Evolutionary conservation across 1,139 yeast species (phyloP), one percentile per base, ranked within the genome.

Genomic region (Wickerhamomyces sp.): DNA sequence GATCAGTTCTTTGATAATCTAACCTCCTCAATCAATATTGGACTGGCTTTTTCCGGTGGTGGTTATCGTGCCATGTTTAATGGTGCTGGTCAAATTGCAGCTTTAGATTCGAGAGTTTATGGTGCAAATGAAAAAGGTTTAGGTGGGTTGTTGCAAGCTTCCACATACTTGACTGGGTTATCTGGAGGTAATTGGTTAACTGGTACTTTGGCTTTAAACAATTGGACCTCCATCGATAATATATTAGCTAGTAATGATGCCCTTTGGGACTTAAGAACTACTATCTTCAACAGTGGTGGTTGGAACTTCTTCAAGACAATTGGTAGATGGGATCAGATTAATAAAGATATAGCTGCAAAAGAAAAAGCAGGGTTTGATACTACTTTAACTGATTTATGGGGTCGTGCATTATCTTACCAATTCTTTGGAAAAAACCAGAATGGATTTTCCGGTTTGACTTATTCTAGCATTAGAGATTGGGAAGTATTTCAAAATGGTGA

Each of bases 151-250:
- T 66, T 82, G 38, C 86, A 88, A 50, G 67, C 81, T 2, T 58
- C 88, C 2, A 77, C 90, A 3, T 87, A 85, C 58, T 56, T 87
- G 34, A 69, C 82, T 1, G 95, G 94, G 22, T 68, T 87, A 35
- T 81, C 90, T 0, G 96, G 96, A 27, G 95, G 95, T 35, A 72
- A 73, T 47, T 87, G 95, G 95, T 68, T 87, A 39, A 76, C 85
- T n/a, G 88, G 90, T 2, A 72, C 94, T 13, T 61, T 86, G 35
- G 83, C 78, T 10, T 69, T 78, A 64, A 87, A 87, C 60, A 83
- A 86, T 58, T 86, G 80, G 75, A 78, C 94, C 9, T 69, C 84
- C 3, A 78, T 88, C 21, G 78, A 77, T 52, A 74, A 68, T 7
- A 20, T 34, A 2, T 74, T 79, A 37, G 48, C 69, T 19, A 68